phyloP scores from a whole-genome alignment of 2,329 filamentous ascomycete genomes.

The Talaromyces sp. region DNA sequence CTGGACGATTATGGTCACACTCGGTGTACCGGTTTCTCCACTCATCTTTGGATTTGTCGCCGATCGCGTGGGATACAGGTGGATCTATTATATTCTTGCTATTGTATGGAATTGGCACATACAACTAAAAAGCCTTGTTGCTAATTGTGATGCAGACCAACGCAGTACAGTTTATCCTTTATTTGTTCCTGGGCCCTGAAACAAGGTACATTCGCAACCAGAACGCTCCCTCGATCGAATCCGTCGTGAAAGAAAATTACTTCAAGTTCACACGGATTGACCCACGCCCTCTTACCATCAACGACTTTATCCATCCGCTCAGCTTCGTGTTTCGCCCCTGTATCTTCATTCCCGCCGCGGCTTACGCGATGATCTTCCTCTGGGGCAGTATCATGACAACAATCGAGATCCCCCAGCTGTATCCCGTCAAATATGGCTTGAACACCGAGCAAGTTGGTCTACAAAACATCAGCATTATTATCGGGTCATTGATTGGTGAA shows the following conservation, averaged over 20 bases:
- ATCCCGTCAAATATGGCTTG: constrained; percentile 52
- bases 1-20: constrained; percentile 48
- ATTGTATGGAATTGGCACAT: constrained; percentile 34
- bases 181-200: constrained; percentile 50
- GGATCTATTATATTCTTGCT: constrained; percentile 57
- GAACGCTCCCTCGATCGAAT: constrained; percentile 21
- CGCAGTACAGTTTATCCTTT: constrained; percentile 49
- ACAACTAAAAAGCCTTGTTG: neutral
- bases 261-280: constrained; percentile 44
- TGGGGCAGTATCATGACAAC: constrained; percentile 51
- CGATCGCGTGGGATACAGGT: constrained; percentile 48
- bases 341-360: constrained; percentile 47
- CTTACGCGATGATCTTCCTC: constrained; percentile 54
- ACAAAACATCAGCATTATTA: constrained; percentile 54
- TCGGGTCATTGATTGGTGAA: constrained; percentile 56
- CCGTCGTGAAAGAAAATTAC: neutral
- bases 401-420: constrained; percentile 57
- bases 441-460: constrained; percentile 55
- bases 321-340: constrained; percentile 39
- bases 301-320: constrained; percentile 49
- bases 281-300: constrained; percentile 37
- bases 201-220: constrained; percentile 44
- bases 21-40: constrained; percentile 40
- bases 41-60: constrained; percentile 39
- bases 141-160: constrained; percentile 38